Percentiles rank a stretch among this genome's conserved stretches.
These are phyloP conservation scores for Hymenoscyphus occultus DNA, from an alignment of 2,329 filamentous ascomycete species.

Conservation along the genomic window DNA sequence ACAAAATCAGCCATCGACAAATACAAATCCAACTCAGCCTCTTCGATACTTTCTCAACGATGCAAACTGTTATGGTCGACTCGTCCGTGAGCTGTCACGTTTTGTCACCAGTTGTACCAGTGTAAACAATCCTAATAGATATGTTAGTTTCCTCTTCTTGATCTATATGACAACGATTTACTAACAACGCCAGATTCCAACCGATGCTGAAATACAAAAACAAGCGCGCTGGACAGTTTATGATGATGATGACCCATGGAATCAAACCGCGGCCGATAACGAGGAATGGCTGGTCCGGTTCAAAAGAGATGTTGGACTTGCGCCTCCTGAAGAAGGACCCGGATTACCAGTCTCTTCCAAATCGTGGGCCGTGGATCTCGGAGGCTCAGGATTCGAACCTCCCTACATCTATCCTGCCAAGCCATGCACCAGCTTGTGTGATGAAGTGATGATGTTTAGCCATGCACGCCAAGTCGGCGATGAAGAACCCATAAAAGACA, in stretches of 20 bases:
- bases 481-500: slow-evolving; percentile 31
- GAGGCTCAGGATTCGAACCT: slow-evolving; percentile 54
- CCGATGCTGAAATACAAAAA: slow-evolving; percentile 60
- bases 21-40: slow-evolving; percentile 30
- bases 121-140: slow-evolving; percentile 56
- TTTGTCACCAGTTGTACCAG: slow-evolving; percentile 55
- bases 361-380: slow-evolving; percentile 48
- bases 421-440: slow-evolving; percentile 37
- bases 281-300: slow-evolving; percentile 61
- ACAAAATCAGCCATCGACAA: slow-evolving; percentile 32
- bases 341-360: slow-evolving; percentile 43
- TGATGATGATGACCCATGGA: slow-evolving; percentile 64
- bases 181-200: slow-evolving; percentile 39
- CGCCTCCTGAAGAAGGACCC: slow-evolving; percentile 47
- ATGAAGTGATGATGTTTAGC: slow-evolving; percentile 27
- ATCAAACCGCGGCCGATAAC: slow-evolving; percentile 62
- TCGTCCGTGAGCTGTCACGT: slow-evolving; percentile 52
- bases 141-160: slow-evolving; percentile 34
- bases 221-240: slow-evolving; percentile 62
- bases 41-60: slow-evolving; percentile 52
- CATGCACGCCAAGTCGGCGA: not conserved
- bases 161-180: not conserved
- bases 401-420: slow-evolving; percentile 49
- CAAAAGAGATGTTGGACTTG: slow-evolving; percentile 55
- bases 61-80: slow-evolving; percentile 56